These are phyloP conservation scores for Zelopaecilomyces penicillatus DNA, from an alignment of 2,329 filamentous ascomycete genomes.

Conservation along the genomic window DNA sequence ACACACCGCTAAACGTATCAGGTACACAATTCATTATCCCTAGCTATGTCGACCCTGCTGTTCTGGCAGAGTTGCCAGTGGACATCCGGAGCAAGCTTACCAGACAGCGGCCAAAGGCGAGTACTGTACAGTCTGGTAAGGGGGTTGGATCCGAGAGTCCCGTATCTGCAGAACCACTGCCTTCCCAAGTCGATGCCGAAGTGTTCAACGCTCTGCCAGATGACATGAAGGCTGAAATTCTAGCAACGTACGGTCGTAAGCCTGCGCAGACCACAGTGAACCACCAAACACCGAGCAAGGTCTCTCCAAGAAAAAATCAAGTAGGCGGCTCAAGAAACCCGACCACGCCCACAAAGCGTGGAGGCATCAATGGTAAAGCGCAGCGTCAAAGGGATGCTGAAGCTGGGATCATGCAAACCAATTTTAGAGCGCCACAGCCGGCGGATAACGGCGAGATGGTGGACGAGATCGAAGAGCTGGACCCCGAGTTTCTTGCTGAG, in stretches of 20 bases:
- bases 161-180: constrained; percentile 37
- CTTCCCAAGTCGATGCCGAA: constrained; percentile 78
- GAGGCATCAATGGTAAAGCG: constrained; percentile 32
- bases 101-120: constrained; percentile 38
- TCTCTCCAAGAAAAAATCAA: constrained; percentile 48
- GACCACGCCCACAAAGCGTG: constrained; percentile 60
- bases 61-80: constrained; percentile 72
- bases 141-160: constrained; percentile 32
- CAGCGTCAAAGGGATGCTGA: constrained; percentile 46
- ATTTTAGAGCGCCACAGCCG: constrained; percentile 47
- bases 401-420: constrained; percentile 63
- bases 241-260: constrained; percentile 56
- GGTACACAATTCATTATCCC: constrained; percentile 93
- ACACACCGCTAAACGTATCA: constrained; percentile 63
- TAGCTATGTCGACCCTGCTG: constrained; percentile 68
- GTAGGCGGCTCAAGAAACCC: constrained; percentile 43
- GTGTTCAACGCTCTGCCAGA: constrained; percentile 76
- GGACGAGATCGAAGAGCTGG: constrained; percentile 43
- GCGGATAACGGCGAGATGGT: constrained; percentile 18
- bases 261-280: constrained; percentile 28
- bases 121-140: constrained; percentile 16
- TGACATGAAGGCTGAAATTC: constrained; percentile 75
- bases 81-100: constrained; percentile 75
- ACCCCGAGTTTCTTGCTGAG: constrained; percentile 69
- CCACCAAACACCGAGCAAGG: constrained; percentile 17